Percentiles rank a stretch among this genome's conserved stretches.
These are phyloP conservation scores for Pleomassaria siparia DNA, from an alignment of 2,329 filamentous ascomycete species.

Conservation along the genomic window DNA sequence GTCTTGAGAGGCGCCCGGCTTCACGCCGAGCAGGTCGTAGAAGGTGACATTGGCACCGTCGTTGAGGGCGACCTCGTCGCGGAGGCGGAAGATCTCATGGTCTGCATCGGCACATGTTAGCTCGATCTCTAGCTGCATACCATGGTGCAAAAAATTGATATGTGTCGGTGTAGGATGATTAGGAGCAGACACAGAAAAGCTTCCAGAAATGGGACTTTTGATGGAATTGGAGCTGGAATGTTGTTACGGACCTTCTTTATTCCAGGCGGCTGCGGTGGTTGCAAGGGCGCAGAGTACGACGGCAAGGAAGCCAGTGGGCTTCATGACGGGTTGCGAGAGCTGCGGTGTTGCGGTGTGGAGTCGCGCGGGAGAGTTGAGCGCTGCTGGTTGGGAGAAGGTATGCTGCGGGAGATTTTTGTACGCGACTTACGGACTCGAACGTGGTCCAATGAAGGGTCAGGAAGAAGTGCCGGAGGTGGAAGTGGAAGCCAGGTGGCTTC, in stretches of 20 bases:
- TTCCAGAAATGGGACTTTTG: conserved; percentile 8
- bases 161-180: neutral
- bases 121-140: conserved; percentile 18
- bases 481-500: neutral
- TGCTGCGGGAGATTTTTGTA: conserved; percentile 26
- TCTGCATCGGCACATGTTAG: conserved; percentile 56
- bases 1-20: conserved; percentile 72
- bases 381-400: conserved; percentile 18
- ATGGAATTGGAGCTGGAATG: conserved; percentile 6
- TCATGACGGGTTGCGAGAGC: conserved; percentile 64
- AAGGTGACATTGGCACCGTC: conserved; percentile 84
- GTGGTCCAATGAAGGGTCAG: conserved; percentile 27
- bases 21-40: conserved; percentile 86
- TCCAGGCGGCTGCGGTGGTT: conserved; percentile 76
- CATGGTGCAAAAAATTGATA: conserved; percentile 9
- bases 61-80: conserved; percentile 76
- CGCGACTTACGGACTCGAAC: conserved; percentile 22
- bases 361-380: neutral
- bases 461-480: neutral
- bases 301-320: conserved; percentile 62
- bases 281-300: conserved; percentile 69
- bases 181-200: neutral
- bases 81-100: conserved; percentile 95
- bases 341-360: neutral
- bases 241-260: conserved; percentile 73